These are phyloP conservation scores for Arabidopsis suecica DNA, from an alignment of 345 rosid genomes.

Conservation along the genomic window DNA sequence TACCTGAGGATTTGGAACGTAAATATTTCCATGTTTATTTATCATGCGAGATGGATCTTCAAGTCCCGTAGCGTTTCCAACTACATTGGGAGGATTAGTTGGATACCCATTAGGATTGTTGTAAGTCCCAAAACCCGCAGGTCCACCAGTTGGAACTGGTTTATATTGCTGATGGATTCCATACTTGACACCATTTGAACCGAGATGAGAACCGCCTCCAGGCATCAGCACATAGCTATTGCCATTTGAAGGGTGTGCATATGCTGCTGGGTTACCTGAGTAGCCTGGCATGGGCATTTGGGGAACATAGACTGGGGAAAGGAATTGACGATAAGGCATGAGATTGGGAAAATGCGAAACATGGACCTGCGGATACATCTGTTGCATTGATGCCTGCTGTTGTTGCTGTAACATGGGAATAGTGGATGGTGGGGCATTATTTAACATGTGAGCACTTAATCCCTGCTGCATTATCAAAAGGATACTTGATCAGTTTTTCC, in stretches of 20 bases:
- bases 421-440: slow-evolving; percentile 62
- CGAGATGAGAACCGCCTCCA: slow-evolving; percentile 78
- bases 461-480: slow-evolving; percentile 47
- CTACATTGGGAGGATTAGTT: slow-evolving; percentile 68
- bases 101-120: slow-evolving; percentile 57
- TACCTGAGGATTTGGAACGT: slow-evolving; percentile 90
- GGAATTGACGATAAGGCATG: slow-evolving; percentile 88
- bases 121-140: slow-evolving; percentile 40
- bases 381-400: slow-evolving; percentile 61
- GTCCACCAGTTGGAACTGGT: slow-evolving; percentile 70
- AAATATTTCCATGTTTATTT: slow-evolving; percentile 81
- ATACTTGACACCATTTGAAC: slow-evolving; percentile 77
- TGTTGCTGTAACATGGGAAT: slow-evolving; percentile 77
- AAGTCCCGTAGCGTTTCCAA: slow-evolving; percentile 74
- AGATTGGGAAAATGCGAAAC: slow-evolving; percentile 75
- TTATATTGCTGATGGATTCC: slow-evolving; percentile 80
- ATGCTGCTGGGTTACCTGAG: slow-evolving; percentile 70
- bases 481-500: slow-evolving; percentile 10
- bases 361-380: slow-evolving; percentile 93
- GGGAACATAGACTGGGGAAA: slow-evolving; percentile 84
- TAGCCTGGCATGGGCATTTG: slow-evolving; percentile 93
- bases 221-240: slow-evolving; percentile 87
- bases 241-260: slow-evolving; percentile 87
- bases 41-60: slow-evolving; percentile 90
- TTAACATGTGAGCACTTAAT: slow-evolving; percentile 51